Evolutionary conservation across 129 eudicot genomes (phyloP), one percentile per base, ranked within the genome.

Genomic region (Gnaphalium uliginosum): DNA sequence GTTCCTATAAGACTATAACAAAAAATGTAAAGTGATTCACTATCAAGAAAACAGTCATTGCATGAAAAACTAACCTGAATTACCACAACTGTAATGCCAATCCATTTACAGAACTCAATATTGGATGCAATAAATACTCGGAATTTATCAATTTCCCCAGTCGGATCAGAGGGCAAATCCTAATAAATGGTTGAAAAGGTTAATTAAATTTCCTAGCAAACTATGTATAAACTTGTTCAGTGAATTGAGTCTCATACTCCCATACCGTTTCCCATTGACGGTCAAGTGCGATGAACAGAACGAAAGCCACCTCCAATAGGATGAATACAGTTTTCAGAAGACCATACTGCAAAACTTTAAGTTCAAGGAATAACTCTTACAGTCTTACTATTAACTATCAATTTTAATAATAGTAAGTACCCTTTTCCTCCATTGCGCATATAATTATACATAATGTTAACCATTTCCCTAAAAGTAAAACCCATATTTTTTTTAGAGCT

Each of bases 121-220:
- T 89, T 88, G 24, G 82, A 76, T 75, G 89, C 82, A 57, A 92
- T 62, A 72, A 92, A 92, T 71, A 56, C 66, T 30, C 85, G 85
- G 4, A 92, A 19, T 59, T 58, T 81, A 79, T 86, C 85, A 63
- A 92, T 86, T 56, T 84, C 96, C 62, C 93, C 91, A 6, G 97
- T 92, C 59, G 87, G 91, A 58, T 92, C 96, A 37, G 51, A 68
- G 43, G 96, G 97, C 27, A 89, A 84, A 87, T 87, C 93, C 96
- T 89, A 51, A 76, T 48, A 62, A 69, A 35, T 17, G 5, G 35
- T 27, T 24, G 39, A 69, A 19, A 56, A 7, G 37, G 18, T 78
- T 71, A 30, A 65, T 70, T 46, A 48, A 23, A 18, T 78, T 46
- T 46, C 33, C 23, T 61, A 46, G 51, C 35, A 21, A 69, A 10